These are phyloP conservation scores for Chrysopogon serrulatus DNA, from an alignment of 176 grass and related monocot genomes.

Conservation along the genomic window DNA sequence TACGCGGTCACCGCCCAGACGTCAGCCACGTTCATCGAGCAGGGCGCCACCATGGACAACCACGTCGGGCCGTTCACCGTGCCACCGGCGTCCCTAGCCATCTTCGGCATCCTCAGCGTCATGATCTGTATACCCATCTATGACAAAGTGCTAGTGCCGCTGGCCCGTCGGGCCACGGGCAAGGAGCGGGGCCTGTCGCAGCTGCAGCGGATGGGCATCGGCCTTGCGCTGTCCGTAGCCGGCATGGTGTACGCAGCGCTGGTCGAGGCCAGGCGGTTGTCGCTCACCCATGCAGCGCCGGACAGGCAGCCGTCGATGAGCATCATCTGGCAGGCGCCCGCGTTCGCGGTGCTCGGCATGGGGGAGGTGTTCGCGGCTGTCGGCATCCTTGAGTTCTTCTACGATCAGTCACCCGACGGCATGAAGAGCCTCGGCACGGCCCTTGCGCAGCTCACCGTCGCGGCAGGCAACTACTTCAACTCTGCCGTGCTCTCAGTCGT, in stretches of 20 bases:
- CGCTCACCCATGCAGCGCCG: background rate
- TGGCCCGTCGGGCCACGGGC: slow-evolving; percentile 22
- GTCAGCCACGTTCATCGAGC: slow-evolving; percentile 37
- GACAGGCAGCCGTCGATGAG: background rate
- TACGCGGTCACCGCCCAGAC: slow-evolving; percentile 30
- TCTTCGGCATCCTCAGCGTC: slow-evolving; percentile 24
- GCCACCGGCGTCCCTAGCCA: slow-evolving; percentile 20
- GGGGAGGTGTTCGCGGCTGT: slow-evolving; percentile 33
- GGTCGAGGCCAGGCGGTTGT: slow-evolving; percentile 19
- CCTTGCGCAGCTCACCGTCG: too few species aligned
- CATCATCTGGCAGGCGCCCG: slow-evolving; percentile 50
- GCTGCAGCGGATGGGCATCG: slow-evolving; percentile 42
- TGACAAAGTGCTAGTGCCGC: too few species aligned
- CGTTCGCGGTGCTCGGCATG: slow-evolving; percentile 21
- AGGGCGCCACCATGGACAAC: slow-evolving; percentile 33
- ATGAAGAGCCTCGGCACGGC: slow-evolving; percentile 39
- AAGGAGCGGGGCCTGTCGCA: slow-evolving; percentile 40
- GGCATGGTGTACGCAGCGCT: slow-evolving; percentile 22
- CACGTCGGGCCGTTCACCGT: slow-evolving; percentile 16
- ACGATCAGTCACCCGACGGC: too few species aligned
- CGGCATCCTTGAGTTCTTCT: slow-evolving; percentile 37
- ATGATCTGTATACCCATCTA: slow-evolving; percentile 37
- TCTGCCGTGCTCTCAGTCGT: too few species aligned
- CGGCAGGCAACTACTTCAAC: too few species aligned
- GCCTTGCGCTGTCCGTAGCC: slow-evolving; percentile 22